Evolutionary conservation across 805 yeast species (phyloP).

Genomic region (Schwanniomyces yamadae): DNA sequence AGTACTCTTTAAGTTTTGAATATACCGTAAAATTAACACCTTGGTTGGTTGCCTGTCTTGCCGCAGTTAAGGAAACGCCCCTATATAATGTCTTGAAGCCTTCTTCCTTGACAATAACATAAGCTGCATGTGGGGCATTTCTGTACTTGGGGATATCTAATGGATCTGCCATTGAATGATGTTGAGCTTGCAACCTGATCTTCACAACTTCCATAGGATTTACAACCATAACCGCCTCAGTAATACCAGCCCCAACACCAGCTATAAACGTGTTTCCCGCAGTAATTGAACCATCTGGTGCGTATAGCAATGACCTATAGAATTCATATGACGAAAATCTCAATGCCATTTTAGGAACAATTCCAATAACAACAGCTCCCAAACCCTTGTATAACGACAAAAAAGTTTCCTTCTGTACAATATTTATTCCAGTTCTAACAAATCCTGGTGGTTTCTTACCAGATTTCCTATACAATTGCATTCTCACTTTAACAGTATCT

Average conservation of each 20-base stretch:
- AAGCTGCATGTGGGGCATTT: slow-evolving; percentile 89
- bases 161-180: slow-evolving; percentile 85
- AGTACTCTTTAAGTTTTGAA: slow-evolving; percentile 72
- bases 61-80: slow-evolving; percentile 94
- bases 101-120: slow-evolving; percentile 83
- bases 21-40: slow-evolving; percentile 98
- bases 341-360: slow-evolving; percentile 97
- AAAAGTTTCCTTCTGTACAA: slow-evolving; percentile 76
- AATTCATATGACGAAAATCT: slow-evolving; percentile 93
- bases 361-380: slow-evolving; percentile 96
- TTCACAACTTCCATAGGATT: slow-evolving; percentile 98
- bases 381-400: slow-evolving; percentile 90
- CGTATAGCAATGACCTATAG: slow-evolving; percentile 68
- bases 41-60: slow-evolving; percentile 97
- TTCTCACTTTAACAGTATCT: slow-evolving; percentile 94
- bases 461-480: slow-evolving; percentile 81
- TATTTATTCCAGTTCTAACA: slow-evolving; percentile 72
- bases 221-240: slow-evolving; percentile 92
- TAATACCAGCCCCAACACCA: slow-evolving; percentile 96
- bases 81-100: slow-evolving; percentile 86
- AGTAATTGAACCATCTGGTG: slow-evolving; percentile 62
- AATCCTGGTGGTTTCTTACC: slow-evolving; percentile 86
- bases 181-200: slow-evolving; percentile 94
- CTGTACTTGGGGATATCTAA: slow-evolving; percentile 78
- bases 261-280: slow-evolving; percentile 80